Evolutionary conservation across 495 filamentous ascomycete genomes (phyloP).

Genomic region (Neurospora tetrasperma): DNA sequence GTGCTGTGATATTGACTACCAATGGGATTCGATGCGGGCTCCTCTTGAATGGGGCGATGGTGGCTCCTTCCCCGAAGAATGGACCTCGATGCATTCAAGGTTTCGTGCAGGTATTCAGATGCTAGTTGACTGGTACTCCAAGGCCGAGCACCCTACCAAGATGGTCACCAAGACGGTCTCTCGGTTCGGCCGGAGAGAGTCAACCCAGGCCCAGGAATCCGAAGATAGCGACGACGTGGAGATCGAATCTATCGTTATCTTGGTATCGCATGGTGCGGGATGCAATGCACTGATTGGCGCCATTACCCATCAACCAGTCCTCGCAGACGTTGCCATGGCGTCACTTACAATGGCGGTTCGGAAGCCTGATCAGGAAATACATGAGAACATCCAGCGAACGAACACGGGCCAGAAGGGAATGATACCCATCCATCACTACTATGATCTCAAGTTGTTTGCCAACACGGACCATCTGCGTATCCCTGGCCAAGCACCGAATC

Average conservation of each 20-base stretch:
- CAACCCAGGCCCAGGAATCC: constrained; percentile 4
- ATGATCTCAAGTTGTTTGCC: constrained; percentile 65
- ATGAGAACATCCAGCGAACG: neutral
- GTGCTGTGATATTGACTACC: constrained; percentile 76
- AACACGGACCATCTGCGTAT: constrained; percentile 72
- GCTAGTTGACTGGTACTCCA: constrained; percentile 72
- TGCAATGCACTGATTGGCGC: constrained; percentile 94
- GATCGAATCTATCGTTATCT: constrained; percentile 68
- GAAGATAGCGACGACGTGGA: constrained; percentile 43
- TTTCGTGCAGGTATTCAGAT: constrained; percentile 66
- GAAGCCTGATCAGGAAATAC: constrained; percentile 33
- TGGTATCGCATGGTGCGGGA: constrained; percentile 95
- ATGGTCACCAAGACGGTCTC: constrained; percentile 29
- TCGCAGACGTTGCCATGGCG: constrained; percentile 81
- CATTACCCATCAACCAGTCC: constrained; percentile 75
- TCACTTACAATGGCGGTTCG: constrained; percentile 84
- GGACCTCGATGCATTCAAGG: constrained; percentile 85
- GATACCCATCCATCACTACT: constrained; percentile 43
- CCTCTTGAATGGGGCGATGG: constrained; percentile 75
- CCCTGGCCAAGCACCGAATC: constrained; percentile 24
- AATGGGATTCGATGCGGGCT: constrained; percentile 84
- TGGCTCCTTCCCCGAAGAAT: constrained; percentile 84
- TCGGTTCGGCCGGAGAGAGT: constrained; percentile 13
- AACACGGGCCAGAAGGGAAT: constrained; percentile 17
- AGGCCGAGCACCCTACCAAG: constrained; percentile 38